These are phyloP conservation scores for Amylocystis lapponica DNA, from an alignment of 768 basidiomycete genomes.

Conservation along the genomic window DNA sequence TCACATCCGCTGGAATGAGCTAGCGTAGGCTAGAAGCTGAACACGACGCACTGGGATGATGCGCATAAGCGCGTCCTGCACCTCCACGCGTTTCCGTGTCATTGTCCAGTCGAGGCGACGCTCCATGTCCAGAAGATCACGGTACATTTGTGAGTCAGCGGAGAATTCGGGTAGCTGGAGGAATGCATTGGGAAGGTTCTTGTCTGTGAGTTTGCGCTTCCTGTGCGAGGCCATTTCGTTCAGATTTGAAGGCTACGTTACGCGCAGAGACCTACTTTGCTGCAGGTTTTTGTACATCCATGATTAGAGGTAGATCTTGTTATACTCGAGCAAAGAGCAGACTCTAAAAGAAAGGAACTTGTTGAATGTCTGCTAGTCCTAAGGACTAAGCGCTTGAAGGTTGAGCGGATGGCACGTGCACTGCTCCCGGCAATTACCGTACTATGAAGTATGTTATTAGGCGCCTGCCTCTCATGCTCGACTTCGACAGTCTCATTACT, in stretches of 20 bases:
- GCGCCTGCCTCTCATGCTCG: no score
- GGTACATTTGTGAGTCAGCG: conserved; percentile 81
- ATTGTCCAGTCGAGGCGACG: conserved; percentile 93
- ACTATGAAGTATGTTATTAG: no score
- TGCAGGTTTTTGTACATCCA: conserved; percentile 17
- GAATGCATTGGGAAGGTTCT: conserved; percentile 70
- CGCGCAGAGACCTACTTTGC: conserved; percentile 11
- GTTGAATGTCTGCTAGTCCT: no score
- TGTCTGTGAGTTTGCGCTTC: conserved; percentile 76
- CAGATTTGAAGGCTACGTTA: not conserved
- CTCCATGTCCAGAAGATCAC: conserved; percentile 82
- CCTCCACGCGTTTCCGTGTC: conserved; percentile 82
- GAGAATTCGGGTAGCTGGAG: conserved; percentile 71
- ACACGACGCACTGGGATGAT: conserved; percentile 56
- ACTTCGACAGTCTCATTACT: no score
- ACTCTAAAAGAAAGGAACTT: no score
- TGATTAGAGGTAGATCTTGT: conserved; percentile 5
- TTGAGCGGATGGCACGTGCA: no score
- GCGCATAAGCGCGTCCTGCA: conserved; percentile 80
- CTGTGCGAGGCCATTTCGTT: conserved; percentile 30
- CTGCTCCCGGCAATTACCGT: no score
- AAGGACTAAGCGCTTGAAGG: no score
- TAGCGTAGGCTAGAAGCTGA: not conserved
- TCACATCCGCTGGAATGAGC: not conserved
- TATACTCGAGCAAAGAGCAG: not conserved